Evolutionary conservation across 768 basidiomycete species (phyloP).

Genomic region (Naematelia encephala): DNA sequence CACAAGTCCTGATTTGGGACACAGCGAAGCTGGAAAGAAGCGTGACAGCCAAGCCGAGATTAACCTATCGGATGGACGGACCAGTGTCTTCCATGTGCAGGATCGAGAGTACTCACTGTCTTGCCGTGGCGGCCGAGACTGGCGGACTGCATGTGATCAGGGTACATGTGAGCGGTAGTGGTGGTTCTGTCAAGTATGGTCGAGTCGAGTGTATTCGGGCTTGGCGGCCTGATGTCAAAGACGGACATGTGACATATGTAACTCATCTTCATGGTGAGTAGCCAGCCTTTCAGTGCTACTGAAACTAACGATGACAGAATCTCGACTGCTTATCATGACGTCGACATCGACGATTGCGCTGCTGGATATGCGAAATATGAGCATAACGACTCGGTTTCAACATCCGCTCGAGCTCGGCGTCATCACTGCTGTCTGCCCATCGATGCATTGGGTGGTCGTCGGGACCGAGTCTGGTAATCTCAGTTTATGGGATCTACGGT

Average conservation of each 20-base stretch:
- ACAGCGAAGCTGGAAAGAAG: slow-evolving; percentile 86
- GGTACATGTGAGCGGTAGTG: slow-evolving; percentile 29
- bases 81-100: slow-evolving; percentile 68
- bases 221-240: slow-evolving; percentile 21
- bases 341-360: slow-evolving; percentile 71
- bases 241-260: slow-evolving; percentile 26
- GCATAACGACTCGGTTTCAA: slow-evolving; percentile 68
- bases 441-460: slow-evolving; percentile 80
- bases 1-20: slow-evolving; percentile 55
- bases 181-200: slow-evolving; percentile 33
- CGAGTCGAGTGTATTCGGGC: slow-evolving; percentile 40
- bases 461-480: slow-evolving; percentile 82
- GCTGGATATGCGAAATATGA: slow-evolving; percentile 82
- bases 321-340: slow-evolving; percentile 80
- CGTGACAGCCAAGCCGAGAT: slow-evolving; percentile 70
- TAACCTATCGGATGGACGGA: slow-evolving; percentile 59
- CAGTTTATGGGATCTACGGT: slow-evolving; percentile 91
- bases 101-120: slow-evolving; percentile 60
- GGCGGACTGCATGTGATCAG: slow-evolving; percentile 46
- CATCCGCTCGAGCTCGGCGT: slow-evolving; percentile 83
- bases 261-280: slow-evolving; percentile 35
- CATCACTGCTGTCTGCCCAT: slow-evolving; percentile 77
- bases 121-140: slow-evolving; percentile 33
- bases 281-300: too few relatives aligned
- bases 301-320: slow-evolving; percentile 57